A percentile compares a stretch with the other conserved stretches of the same genome.
These are phyloP conservation scores for Isoetes engelmannii DNA, from an alignment of 83 land plant genomes.

Conservation along the genomic window DNA sequence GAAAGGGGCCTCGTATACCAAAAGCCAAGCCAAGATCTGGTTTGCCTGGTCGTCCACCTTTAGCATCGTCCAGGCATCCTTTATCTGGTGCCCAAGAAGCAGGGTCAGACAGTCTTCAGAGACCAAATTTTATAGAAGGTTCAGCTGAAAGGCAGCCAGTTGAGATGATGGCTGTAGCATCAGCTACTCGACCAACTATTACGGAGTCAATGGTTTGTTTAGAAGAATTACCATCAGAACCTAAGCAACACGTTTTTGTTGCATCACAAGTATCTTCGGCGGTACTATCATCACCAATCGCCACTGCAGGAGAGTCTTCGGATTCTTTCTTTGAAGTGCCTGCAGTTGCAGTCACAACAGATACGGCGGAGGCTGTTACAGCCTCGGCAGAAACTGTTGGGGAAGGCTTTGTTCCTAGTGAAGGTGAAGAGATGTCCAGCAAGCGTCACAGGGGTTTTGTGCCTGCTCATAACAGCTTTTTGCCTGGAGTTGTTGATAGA, in stretches of 20 bases:
- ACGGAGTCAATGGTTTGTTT: not conserved
- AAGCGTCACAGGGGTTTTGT: too few species aligned
- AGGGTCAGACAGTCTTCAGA: constrained; percentile 21
- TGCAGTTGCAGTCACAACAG: not conserved
- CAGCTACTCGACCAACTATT: constrained; percentile 10
- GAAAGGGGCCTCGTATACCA: too few species aligned
- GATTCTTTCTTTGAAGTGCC: constrained; percentile 62
- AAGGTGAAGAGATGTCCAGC: too few species aligned
- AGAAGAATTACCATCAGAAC: constrained; percentile 28
- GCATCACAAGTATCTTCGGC: constrained; percentile 85
- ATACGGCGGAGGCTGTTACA: constrained; percentile 50
- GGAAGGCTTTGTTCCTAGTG: constrained; percentile 61
- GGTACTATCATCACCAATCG: constrained; percentile 82
- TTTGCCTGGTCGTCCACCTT: constrained; percentile 23
- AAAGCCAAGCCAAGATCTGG: too few species aligned
- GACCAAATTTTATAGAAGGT: constrained; percentile 37
- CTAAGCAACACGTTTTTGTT: constrained; percentile 45
- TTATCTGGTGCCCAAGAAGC: constrained; percentile 21
- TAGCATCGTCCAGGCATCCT: constrained; percentile 35
- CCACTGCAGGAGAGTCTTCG: constrained; percentile 55
- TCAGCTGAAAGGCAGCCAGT: constrained; percentile 26
- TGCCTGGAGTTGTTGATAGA: constrained; percentile 28
- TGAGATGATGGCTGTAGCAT: constrained; percentile 25
- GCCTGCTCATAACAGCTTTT: too few species aligned
- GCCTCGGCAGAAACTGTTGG: constrained; percentile 63